These are phyloP conservation scores for Fusarium hostae DNA, from an alignment of 2,329 filamentous ascomycete genomes.

Conservation along the genomic window DNA sequence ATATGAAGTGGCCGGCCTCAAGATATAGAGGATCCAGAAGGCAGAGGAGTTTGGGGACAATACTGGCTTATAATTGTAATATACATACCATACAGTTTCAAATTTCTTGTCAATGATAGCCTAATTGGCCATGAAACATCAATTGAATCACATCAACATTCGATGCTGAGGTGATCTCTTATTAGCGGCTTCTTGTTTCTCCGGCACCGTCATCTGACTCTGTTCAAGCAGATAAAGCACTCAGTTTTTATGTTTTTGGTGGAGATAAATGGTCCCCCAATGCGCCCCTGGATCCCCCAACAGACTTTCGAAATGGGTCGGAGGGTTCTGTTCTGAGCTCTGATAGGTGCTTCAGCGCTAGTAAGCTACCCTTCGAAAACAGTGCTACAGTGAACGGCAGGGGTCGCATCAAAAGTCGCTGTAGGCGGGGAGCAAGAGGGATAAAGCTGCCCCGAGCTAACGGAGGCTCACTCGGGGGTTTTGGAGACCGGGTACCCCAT, in stretches of 20 bases:
- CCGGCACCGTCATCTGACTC: constrained; percentile 8
- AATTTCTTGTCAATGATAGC: constrained; percentile 13
- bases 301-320: constrained; percentile 40
- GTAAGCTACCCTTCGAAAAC: constrained; percentile 6
- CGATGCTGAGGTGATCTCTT: not conserved
- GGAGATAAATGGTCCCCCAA: constrained; percentile 41
- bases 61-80: constrained; percentile 47
- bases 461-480: constrained; percentile 43
- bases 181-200: constrained; percentile 31
- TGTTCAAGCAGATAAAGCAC: constrained; percentile 10
- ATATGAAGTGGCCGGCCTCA: constrained; percentile 34
- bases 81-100: constrained; percentile 34
- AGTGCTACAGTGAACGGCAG: constrained; percentile 26
- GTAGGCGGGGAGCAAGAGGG: constrained; percentile 40
- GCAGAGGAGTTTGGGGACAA: constrained; percentile 37
- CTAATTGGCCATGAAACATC: not conserved
- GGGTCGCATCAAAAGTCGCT: constrained; percentile 21
- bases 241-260: constrained; percentile 13
- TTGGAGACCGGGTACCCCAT: constrained; percentile 39
- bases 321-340: constrained; percentile 12
- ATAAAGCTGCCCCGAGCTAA: constrained; percentile 47
- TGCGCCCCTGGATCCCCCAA: constrained; percentile 41
- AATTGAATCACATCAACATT: not conserved
- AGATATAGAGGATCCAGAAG: constrained; percentile 30
- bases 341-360: constrained; percentile 25